phyloP scores from a whole-genome alignment of 306 rosid genomes.

The Chamaecrista fasciculata region DNA sequence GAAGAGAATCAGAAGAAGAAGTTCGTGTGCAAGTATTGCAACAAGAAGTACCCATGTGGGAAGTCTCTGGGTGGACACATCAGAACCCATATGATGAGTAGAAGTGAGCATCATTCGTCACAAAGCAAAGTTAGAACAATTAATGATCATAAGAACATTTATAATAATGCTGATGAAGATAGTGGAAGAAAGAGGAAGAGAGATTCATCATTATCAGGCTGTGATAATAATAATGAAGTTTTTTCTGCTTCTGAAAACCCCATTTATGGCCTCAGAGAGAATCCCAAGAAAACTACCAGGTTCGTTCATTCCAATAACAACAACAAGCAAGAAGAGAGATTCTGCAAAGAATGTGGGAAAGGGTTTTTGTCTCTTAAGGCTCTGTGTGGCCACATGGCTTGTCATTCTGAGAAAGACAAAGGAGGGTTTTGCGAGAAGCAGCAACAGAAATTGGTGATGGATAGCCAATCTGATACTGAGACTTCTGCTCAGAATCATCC shows the following conservation, averaged over 20 bases:
- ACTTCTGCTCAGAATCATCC: slow-evolving; percentile 45
- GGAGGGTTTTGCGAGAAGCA: slow-evolving; percentile 43
- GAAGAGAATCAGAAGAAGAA: too few species aligned
- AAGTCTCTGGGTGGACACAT: slow-evolving; percentile 81
- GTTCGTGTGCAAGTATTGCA: slow-evolving; percentile 77
- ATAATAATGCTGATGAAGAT: slow-evolving; percentile 29
- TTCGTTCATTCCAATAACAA: slow-evolving; percentile 48
- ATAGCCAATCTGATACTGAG: slow-evolving; percentile 65
- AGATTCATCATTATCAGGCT: slow-evolving; percentile 55
- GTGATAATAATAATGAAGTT: slow-evolving; percentile 34
- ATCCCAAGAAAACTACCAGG: slow-evolving; percentile 80
- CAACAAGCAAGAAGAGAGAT: slow-evolving; percentile 28
- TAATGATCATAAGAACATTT: too few species aligned
- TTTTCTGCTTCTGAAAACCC: slow-evolving; percentile 26
- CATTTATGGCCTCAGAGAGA: slow-evolving; percentile 68
- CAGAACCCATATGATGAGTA: slow-evolving; percentile 62
- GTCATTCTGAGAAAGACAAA: slow-evolving; percentile 74
- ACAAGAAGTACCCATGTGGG: slow-evolving; percentile 64
- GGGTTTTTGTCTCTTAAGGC: slow-evolving; percentile 78
- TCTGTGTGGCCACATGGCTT: slow-evolving; percentile 87
- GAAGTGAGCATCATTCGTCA: too few species aligned
- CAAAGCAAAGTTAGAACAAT: not conserved
- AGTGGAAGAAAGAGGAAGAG: slow-evolving; percentile 52
- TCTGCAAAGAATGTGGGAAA: slow-evolving; percentile 85
- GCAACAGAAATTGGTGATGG: slow-evolving; percentile 50